Evolutionary conservation across 352 stramenopile species (phyloP), one percentile per base, ranked within the genome.

Genomic region (Aphanomyces euteiches): DNA sequence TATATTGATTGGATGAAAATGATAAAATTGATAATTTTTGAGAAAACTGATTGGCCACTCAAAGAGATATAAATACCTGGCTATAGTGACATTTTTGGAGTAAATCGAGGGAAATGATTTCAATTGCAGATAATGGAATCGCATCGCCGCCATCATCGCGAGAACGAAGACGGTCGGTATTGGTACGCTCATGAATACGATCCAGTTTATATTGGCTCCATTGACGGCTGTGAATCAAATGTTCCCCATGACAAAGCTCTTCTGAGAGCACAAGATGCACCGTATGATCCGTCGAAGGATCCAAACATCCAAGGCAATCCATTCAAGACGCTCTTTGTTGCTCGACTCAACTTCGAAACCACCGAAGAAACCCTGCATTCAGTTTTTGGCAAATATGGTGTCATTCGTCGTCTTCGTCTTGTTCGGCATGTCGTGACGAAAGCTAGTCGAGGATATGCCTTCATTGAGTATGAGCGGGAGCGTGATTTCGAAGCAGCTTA

Each of bases 161-260:
- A 28, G 28, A 28, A 28, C 28, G 28, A 28, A 0, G 28, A 28
- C 28, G 28, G 28, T 28, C 28, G 28, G 28, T 28, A 28, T 28
- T 94, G 86, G 86, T 92, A 89, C 65, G 86, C 84, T 3, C 67
- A 75, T 19, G 74, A 87, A 34, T 94, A 94, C 72, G 75, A 90
- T 28, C 84, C 83, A 5, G 63, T 84, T n/a, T 77, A 82, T 61
- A 78, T 81, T 15, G 84, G 86, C 39, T 90, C 78, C 67, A 92
- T 92, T 63, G 86, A 92, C 56, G 83, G 86, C 21, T 67, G 37
- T 6, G 36, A 59, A 37, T 39, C 50, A 3, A 39, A 41, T 34
- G 56, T 56, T 7, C 77, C 83, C 13, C 85, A 93, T 57, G 85
- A 93, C 76, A 84, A 80, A 17, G 86, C 81, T 5, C 69, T 94